phyloP scores from a whole-genome alignment of 1,284 basidiomycete genomes.

The Chalciporus sp. region DNA sequence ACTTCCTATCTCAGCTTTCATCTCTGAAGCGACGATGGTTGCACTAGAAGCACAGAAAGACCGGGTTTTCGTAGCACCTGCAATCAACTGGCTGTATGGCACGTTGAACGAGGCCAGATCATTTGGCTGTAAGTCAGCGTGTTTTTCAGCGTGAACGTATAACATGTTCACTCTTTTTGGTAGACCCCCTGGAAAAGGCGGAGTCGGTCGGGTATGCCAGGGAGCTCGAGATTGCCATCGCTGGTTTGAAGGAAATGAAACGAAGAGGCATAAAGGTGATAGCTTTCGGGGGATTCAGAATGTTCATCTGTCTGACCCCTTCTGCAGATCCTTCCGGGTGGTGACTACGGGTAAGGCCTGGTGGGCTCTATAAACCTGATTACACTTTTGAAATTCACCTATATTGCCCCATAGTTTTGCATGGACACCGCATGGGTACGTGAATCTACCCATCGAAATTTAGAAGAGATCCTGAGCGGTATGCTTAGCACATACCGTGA shows the following conservation, averaged over 20 bases:
- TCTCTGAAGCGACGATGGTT: slow-evolving; percentile 36
- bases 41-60: slow-evolving; percentile 36
- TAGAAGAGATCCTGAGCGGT: neutral
- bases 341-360: slow-evolving; percentile 33
- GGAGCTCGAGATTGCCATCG: slow-evolving; percentile 34
- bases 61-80: slow-evolving; percentile 34
- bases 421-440: slow-evolving; percentile 39
- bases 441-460: neutral
- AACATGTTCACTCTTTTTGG: no score
- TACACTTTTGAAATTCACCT: neutral
- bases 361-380: neutral
- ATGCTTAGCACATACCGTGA: slow-evolving; percentile 34
- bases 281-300: no score
- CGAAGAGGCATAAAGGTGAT: slow-evolving; percentile 29
- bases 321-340: slow-evolving; percentile 29
- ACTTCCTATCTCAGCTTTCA: slow-evolving; percentile 25
- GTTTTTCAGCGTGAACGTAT: no score
- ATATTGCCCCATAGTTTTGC: slow-evolving; percentile 37
- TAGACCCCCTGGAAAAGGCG: slow-evolving; percentile 17
- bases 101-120: slow-evolving; percentile 27
- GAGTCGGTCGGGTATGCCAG: slow-evolving; percentile 27
- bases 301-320: no score
- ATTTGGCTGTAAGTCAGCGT: slow-evolving; percentile 11
- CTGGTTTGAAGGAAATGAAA: slow-evolving; percentile 37
- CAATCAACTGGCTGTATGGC: slow-evolving; percentile 35